phyloP scores from a whole-genome alignment of 495 filamentous ascomycete species.

The Hypoxylon lenormandii region DNA sequence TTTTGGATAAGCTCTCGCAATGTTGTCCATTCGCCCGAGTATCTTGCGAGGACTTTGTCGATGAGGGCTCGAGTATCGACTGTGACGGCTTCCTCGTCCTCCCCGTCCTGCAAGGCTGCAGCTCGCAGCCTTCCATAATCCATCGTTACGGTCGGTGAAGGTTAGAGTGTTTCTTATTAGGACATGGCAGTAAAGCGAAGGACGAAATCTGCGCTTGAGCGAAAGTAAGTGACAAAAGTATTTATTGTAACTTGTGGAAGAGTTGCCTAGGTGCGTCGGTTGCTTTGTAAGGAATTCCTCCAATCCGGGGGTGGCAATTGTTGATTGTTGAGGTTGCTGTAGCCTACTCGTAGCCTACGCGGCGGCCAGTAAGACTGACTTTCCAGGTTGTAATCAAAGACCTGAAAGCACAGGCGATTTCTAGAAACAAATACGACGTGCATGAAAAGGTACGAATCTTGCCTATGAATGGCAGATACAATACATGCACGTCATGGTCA shows the following conservation, averaged over 20 bases:
- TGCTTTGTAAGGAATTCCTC: constrained; percentile 15
- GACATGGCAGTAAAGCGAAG: constrained; percentile 24
- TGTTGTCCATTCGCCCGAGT: constrained; percentile 90
- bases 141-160: constrained; percentile 53
- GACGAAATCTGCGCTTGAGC: neutral
- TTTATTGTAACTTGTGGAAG: constrained; percentile 13
- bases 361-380: neutral
- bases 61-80: constrained; percentile 97
- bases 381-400: neutral
- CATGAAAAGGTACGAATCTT: neutral
- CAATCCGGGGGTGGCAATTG: constrained; percentile 28
- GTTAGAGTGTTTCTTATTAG: constrained; percentile 6
- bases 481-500: neutral
- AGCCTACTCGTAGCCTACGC: too few species aligned
- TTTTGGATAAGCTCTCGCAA: constrained; percentile 97
- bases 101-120: constrained; percentile 83
- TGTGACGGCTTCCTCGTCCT: constrained; percentile 96
- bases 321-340: constrained; percentile 7
- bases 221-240: constrained; percentile 3
- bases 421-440: constrained; percentile 21
- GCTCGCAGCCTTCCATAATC: constrained; percentile 87
- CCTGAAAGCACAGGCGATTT: constrained; percentile 5
- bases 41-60: constrained; percentile 94
- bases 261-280: constrained; percentile 2
- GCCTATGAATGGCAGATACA: neutral